Evolutionary conservation across 768 basidiomycete species (phyloP), one percentile per base, ranked within the genome.

Genomic region (Favolaschia claudopus): DNA sequence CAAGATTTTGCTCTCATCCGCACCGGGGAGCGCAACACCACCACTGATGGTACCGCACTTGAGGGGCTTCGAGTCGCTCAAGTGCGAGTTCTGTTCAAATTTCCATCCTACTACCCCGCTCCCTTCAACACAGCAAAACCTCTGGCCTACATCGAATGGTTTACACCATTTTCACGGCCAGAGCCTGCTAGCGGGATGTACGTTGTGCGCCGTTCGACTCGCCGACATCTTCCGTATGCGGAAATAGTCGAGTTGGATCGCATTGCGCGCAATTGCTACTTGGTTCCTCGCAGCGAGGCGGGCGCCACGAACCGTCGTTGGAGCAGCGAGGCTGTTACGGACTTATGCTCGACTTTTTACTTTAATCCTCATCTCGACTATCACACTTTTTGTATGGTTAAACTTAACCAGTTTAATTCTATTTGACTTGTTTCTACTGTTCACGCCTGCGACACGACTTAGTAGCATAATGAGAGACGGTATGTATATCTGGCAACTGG

Each of bases 61-160:
- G 33, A 46, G 50, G 61, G 56, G 10, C 49, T 69, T 22, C 60
- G 63, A 0, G 46, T 60, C 8, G 59, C 66, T 7, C 65, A 63
- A 19, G 43, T 67, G 15, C 42, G 56, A 13, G 45, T 60, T 13
- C 43, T 69, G 4, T 67, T 69, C 44, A 24, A 48, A 14, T 44
- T 69, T 12, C 65, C 65, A 5, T 2, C 25, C 27, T 51, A 47
- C 32, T 61, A 55, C 33, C 52, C 17, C 20, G 19, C 47, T 19
- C 32, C 37, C 5, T 49, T 49, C 47, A 37, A 37, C 25, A 38
- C 47, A 10, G 43, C 38, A 6, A 12, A 55, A 14, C 57, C 61
- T 14, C 58, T 67, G 8, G 67, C 60, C 10, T 68, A 68, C 39
- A 38, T 68, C 20, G 65, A 68, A 44, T 68, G 67, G 67, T 52